phyloP scores from a whole-genome alignment of 805 yeast genomes.

The Ogataea trehaloabstinens region DNA sequence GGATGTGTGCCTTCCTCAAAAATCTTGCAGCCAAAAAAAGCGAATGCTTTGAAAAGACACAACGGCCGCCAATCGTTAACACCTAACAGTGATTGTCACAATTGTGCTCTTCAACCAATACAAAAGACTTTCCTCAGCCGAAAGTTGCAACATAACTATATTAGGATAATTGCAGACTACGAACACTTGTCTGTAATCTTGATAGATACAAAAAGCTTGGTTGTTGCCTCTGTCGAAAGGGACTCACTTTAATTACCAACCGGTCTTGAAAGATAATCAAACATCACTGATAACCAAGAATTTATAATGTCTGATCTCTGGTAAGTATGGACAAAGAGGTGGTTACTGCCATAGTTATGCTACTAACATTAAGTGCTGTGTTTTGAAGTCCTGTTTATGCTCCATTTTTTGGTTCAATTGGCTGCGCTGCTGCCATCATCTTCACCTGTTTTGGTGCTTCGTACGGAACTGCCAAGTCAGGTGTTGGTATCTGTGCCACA shows the following conservation, averaged over 20 bases:
- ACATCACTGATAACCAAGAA: background rate
- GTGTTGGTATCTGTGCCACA: conserved; percentile 99
- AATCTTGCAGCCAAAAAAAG: background rate
- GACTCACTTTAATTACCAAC: background rate
- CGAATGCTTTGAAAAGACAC: background rate
- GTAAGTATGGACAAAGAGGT: conserved; percentile 12
- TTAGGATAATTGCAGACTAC: background rate
- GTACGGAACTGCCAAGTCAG: conserved; percentile 98
- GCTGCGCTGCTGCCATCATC: conserved; percentile 98
- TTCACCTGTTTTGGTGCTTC: conserved; percentile 99
- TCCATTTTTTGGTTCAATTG: conserved; percentile 99
- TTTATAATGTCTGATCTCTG: conserved; percentile 20
- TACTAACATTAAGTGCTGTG: too few species aligned
- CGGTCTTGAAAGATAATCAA: too few species aligned
- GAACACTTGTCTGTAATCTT: background rate
- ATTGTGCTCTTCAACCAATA: background rate
- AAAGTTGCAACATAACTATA: too few species aligned
- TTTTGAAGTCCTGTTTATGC: conserved; percentile 79
- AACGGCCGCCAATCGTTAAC: background rate
- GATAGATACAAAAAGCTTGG: background rate
- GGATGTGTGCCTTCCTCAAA: background rate
- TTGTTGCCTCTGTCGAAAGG: background rate
- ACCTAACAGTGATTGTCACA: background rate
- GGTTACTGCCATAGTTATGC: too few species aligned
- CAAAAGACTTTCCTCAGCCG: background rate